Conservation (phyloP, 768 basidiomycete species). For the Amylocystis lapponica region DNA sequence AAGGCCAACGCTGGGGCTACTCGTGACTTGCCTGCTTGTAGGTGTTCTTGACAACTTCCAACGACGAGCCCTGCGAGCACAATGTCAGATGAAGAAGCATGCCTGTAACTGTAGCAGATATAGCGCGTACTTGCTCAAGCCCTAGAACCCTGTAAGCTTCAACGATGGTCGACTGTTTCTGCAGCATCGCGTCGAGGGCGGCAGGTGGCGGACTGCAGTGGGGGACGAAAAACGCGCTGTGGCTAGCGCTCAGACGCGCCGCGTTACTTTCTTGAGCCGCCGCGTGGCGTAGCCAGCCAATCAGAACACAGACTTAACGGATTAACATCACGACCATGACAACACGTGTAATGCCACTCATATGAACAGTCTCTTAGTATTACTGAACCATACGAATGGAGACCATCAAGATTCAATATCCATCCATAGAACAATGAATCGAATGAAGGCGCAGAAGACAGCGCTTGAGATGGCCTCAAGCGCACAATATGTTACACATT, state of each 20-base stretch:
- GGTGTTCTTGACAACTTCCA: slow-evolving; percentile 59
- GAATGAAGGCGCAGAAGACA: too few species aligned
- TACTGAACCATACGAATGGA: too few species aligned
- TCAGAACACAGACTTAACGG: too few species aligned
- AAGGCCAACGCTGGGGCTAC: not conserved
- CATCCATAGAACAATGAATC: too few species aligned
- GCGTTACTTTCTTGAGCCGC: not conserved
- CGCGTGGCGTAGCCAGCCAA: too few species aligned
- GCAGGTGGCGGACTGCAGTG: not conserved
- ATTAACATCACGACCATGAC: too few species aligned
- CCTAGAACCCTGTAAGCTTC: slow-evolving; percentile 43
- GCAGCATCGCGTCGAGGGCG: slow-evolving; percentile 25
- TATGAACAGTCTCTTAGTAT: too few species aligned
- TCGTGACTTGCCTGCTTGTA: slow-evolving; percentile 57
- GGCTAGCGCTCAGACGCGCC: slow-evolving; percentile 3
- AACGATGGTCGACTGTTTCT: slow-evolving; percentile 26
- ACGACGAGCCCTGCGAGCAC: slow-evolving; percentile 43
- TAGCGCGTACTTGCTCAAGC: slow-evolving; percentile 41
- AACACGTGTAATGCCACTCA: too few species aligned
- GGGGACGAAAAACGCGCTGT: slow-evolving; percentile 1
- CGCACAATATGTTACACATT: too few species aligned
- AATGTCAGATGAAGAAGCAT: not conserved
- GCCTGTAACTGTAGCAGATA: not conserved
- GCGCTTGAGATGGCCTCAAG: too few species aligned
- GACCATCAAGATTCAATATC: too few species aligned